These are phyloP conservation scores for Solanum piurae DNA, from an alignment of 257 asterid genomes.

Conservation along the genomic window DNA sequence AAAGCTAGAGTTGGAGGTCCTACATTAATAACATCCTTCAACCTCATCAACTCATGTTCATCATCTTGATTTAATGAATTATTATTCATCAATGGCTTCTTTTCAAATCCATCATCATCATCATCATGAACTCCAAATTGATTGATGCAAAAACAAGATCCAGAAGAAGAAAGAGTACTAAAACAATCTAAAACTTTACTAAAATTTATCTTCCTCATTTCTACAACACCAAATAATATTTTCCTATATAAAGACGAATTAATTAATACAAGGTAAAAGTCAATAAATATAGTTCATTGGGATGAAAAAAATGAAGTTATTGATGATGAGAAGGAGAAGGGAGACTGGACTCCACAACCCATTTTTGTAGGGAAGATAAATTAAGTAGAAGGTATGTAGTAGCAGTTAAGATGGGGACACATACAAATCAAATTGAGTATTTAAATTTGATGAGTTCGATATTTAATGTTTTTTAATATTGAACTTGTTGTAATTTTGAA, in stretches of 20 bases:
- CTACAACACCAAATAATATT: not conserved
- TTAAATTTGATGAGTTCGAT: not conserved
- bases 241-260: not conserved
- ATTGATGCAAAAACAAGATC: slow-evolving; percentile 27
- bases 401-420: not conserved
- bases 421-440: not conserved
- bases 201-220: slow-evolving; percentile 33
- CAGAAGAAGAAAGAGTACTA: slow-evolving; percentile 10
- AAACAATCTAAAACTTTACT: slow-evolving; percentile 27
- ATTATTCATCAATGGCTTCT: slow-evolving; percentile 16
- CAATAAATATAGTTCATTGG: not conserved
- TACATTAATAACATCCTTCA: slow-evolving; percentile 25
- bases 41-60: not conserved
- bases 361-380: not conserved
- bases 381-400: not conserved
- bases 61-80: not conserved
- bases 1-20: slow-evolving; percentile 36
- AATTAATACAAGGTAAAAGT: not conserved
- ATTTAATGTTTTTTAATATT: not conserved
- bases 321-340: not conserved
- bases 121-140: not conserved
- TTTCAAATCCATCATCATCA: slow-evolving; percentile 6
- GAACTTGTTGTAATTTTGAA: not conserved
- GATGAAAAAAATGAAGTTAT: not conserved
- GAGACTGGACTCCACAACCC: not conserved